Conservation (phyloP, 345 rosid genomes). For the Bruguiera gymnorhiza region DNA sequence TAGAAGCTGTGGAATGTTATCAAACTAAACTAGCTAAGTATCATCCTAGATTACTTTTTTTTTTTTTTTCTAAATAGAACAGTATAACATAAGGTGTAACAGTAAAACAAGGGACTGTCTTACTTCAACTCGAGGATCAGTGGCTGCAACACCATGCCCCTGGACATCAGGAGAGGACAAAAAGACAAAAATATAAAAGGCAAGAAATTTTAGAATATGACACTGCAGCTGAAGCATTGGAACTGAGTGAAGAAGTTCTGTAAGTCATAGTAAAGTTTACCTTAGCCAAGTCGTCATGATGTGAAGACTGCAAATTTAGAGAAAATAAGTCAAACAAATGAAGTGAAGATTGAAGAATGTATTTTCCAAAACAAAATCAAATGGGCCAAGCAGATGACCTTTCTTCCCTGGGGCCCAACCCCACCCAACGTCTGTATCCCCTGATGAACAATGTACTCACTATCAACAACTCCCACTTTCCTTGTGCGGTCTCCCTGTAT, state of each 20-base stretch:
- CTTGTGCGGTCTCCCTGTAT: conserved; percentile 80
- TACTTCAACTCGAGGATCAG: conserved; percentile 53
- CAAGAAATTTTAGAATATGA: not conserved
- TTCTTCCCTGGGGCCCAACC: conserved; percentile 33
- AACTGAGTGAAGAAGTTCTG: not conserved
- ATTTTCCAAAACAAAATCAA: not conserved
- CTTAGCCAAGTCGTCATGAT: conserved; percentile 10
- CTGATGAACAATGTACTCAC: conserved; percentile 79
- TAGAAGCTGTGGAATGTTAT: too few species aligned
- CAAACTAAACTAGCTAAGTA: too few species aligned
- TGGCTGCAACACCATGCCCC: not conserved
- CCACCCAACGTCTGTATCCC: conserved; percentile 92
- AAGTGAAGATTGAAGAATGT: not conserved
- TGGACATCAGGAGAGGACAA: not conserved
- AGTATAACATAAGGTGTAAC: not conserved
- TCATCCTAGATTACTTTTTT: too few species aligned
- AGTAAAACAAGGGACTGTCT: conserved; percentile 13
- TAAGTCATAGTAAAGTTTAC: not conserved
- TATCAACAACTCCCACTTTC: conserved; percentile 89
- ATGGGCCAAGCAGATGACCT: conserved; percentile 8
- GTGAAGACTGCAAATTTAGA: not conserved
- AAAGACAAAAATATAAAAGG: not conserved
- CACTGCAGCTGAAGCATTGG: not conserved
- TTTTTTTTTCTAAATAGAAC: too few species aligned
- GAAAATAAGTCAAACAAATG: not conserved